phyloP scores from a whole-genome alignment of 176 grass and related monocot genomes.

The Dactylis glomerata region DNA sequence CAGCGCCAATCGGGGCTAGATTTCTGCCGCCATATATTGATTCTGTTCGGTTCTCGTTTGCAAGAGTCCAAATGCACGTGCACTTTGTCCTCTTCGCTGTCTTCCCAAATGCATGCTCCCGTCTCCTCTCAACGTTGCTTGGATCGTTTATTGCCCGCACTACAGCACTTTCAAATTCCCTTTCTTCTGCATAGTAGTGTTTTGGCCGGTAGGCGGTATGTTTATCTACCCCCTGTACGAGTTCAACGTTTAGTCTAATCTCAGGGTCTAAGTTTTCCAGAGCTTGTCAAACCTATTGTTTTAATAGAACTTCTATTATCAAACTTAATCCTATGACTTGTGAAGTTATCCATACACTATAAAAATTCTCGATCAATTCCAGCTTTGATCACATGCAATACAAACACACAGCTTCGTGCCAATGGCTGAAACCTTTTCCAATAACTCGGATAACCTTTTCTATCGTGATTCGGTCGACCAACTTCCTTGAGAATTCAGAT shows the following conservation, averaged over 20 bases:
- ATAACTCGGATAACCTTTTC: neutral
- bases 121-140: too few species aligned
- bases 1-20: neutral
- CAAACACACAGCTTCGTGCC: neutral
- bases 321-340: neutral
- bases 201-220: too few species aligned
- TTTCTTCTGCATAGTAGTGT: neutral
- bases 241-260: too few species aligned
- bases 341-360: neutral
- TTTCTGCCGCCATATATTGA: neutral
- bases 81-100: neutral
- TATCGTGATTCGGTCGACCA: slow-evolving; percentile 18
- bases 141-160: too few species aligned
- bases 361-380: neutral
- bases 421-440: neutral
- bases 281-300: too few species aligned
- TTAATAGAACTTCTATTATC: too few species aligned
- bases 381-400: neutral
- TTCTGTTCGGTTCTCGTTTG: neutral
- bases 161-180: neutral
- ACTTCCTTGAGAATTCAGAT: neutral
- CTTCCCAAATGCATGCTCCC: too few species aligned
- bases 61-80: neutral
- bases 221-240: neutral
- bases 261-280: neutral